Evolutionary conservation across 805 yeast species (phyloP).

Genomic region (Candida germanica): DNA sequence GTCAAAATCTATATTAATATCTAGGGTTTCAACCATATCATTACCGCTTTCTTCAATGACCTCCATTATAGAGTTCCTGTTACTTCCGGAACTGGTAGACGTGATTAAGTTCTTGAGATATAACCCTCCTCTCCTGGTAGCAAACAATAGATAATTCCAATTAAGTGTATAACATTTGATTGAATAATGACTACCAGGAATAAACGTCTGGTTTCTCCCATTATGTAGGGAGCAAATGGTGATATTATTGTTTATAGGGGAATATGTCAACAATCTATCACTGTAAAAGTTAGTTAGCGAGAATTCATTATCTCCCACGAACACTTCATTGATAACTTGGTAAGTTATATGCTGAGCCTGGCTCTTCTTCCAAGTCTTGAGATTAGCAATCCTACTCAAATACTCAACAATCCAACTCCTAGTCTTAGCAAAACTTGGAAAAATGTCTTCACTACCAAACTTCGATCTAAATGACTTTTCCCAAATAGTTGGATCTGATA

Average conservation of each 20-base stretch:
- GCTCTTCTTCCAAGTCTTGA: slow-evolving; percentile 39
- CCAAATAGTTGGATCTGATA: slow-evolving; percentile 49
- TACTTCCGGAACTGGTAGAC: slow-evolving; percentile 25
- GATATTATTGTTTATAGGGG: slow-evolving; percentile 25
- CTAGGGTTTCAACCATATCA: slow-evolving; percentile 14
- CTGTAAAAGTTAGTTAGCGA: slow-evolving; percentile 24
- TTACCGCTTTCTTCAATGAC: slow-evolving; percentile 13
- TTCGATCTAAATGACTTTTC: slow-evolving; percentile 38
- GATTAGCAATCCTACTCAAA: slow-evolving; percentile 32
- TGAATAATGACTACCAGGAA: slow-evolving; percentile 27
- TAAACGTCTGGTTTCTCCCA: slow-evolving; percentile 37
- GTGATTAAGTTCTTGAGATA: slow-evolving; percentile 32
- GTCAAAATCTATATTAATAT: slow-evolving; percentile 20
- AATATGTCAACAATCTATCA: slow-evolving; percentile 28
- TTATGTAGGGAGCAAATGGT: slow-evolving; percentile 28
- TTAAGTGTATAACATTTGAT: slow-evolving; percentile 16
- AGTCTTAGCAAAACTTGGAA: slow-evolving; percentile 45
- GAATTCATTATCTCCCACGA: slow-evolving; percentile 13
- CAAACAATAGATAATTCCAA: slow-evolving; percentile 33
- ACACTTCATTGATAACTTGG: slow-evolving; percentile 26
- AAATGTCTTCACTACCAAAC: slow-evolving; percentile 33
- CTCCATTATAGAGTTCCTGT: slow-evolving; percentile 19
- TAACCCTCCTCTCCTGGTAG: slow-evolving; percentile 26
- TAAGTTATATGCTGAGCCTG: slow-evolving; percentile 27
- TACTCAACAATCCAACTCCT: slow-evolving; percentile 48